Conservation (phyloP, 1,284 basidiomycete genomes). For the Cutaneotrichosporon sp. region DNA sequence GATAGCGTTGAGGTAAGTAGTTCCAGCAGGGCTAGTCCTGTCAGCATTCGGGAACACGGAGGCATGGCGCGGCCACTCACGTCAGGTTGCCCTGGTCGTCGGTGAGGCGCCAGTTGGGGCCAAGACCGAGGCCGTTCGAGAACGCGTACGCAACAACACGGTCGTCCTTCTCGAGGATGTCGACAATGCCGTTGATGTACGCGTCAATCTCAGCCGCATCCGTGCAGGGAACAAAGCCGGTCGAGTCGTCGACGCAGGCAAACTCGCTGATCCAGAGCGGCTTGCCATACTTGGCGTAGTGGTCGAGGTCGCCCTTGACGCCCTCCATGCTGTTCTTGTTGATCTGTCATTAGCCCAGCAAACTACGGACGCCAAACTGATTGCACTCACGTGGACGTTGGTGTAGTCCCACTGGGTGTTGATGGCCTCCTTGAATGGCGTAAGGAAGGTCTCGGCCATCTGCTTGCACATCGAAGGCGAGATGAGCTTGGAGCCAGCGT, state of each 20-base stretch:
- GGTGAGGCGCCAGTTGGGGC: slow-evolving; percentile 3
- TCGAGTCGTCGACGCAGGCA: slow-evolving; percentile 44
- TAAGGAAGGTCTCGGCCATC: slow-evolving; percentile 25
- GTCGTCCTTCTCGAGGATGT: slow-evolving; percentile 39
- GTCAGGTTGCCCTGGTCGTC: background rate
- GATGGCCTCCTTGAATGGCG: slow-evolving; percentile 20
- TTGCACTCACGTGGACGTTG: slow-evolving; percentile 20
- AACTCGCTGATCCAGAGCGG: slow-evolving; percentile 48
- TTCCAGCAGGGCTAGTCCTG: slow-evolving; percentile 31
- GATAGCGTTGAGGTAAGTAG: slow-evolving; percentile 44
- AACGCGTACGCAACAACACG: slow-evolving; percentile 39
- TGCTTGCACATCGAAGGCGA: slow-evolving; percentile 32
- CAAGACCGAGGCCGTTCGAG: slow-evolving; percentile 32
- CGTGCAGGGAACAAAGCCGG: slow-evolving; percentile 38
- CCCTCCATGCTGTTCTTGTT: slow-evolving; percentile 46
- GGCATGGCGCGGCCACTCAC: background rate
- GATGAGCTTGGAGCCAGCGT: slow-evolving; percentile 27
- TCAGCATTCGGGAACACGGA: background rate
- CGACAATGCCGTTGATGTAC: slow-evolving; percentile 46
- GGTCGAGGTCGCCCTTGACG: slow-evolving; percentile 36
- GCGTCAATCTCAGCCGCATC: slow-evolving; percentile 40
- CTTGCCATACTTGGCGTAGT: slow-evolving; percentile 46
- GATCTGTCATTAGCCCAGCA: slow-evolving; percentile 9
- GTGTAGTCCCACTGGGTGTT: slow-evolving; percentile 26
- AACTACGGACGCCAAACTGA: no score